Base-by-base conservation (phyloP, 345 rosid genomes). In the Aquilaria sinensis region DNA sequence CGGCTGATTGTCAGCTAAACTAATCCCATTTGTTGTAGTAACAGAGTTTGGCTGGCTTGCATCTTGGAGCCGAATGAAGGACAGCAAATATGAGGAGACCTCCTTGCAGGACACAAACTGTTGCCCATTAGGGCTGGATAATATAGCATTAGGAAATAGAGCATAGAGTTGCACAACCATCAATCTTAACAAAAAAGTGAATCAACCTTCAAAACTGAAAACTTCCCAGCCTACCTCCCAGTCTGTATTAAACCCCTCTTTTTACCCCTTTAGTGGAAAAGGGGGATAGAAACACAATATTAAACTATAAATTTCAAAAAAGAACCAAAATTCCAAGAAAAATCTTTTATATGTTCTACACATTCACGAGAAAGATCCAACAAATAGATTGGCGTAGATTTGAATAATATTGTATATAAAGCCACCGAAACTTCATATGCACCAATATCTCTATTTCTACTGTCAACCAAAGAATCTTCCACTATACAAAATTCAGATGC, bases 51-150 rank as follows among this genome's bases (percentile, higher is more conserved):
- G 51, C 70, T 34, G 63, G 69, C 68, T 77, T 69, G 70, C 71
- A 67, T 58, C 83, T 64, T 29, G 70, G 51, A 71, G 64, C 63
- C 71, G 77, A 61, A 34, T 41, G 50, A 51, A 47, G 29, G 81
- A 75, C 56, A 67, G 80, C 69, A 90, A 69, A 72, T 79, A 77
- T 3, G 72, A 64, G n/a, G 83, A 80, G 56, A 81, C 86, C 68
- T 82, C 90, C 76, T 85, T 77, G 90, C 79, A 81, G 76, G 92
- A 77, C 67, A 71, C 81, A 78, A 87, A 85, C 86, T 83, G 84
- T 65, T 69, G 81, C 62, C 90, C 92, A 45, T 78, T 73, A 76
- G 94, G 94, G 83, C 97, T 90, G 78, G 70, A 76, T 61, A 56
- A 56, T 67, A 37, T 37, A 43, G 31, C 61, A 71, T 70, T 53